Conservation (phyloP, 805 yeast species). For the Sungouiozyma ichnusensis region DNA sequence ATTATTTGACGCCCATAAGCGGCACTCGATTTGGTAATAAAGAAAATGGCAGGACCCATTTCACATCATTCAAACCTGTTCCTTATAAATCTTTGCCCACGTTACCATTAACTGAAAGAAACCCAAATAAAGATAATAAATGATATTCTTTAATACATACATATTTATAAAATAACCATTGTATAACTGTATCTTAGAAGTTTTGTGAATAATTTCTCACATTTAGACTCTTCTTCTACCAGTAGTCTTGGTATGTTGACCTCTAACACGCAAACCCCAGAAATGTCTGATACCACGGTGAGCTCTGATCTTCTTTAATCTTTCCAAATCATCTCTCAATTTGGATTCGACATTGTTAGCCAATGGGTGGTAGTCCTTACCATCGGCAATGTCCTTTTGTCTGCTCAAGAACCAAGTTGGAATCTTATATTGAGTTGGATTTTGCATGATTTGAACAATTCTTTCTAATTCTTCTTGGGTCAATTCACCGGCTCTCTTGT, state of each 20-base stretch:
- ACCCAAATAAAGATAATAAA: neutral
- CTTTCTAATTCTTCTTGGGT: slow-evolving; percentile 99
- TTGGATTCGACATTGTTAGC: slow-evolving; percentile 99
- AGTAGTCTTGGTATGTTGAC: slow-evolving; percentile 99
- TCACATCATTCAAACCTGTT: neutral
- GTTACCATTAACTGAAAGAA: neutral
- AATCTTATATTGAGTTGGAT: slow-evolving; percentile 98
- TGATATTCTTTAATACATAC: neutral
- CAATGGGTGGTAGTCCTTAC: slow-evolving; percentile 97
- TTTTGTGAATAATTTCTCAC: slow-evolving; percentile 1
- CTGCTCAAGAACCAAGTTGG: slow-evolving; percentile 99
- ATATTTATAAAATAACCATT: neutral
- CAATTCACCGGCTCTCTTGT: slow-evolving; percentile 99
- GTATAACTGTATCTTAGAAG: slow-evolving; percentile 1
- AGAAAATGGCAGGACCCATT: neutral
- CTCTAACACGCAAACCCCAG: slow-evolving; percentile 99
- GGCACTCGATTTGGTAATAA: neutral
- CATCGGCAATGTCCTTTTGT: slow-evolving; percentile 96
- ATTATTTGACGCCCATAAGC: neutral
- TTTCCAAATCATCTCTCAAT: slow-evolving; percentile 99
- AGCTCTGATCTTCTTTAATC: slow-evolving; percentile 99
- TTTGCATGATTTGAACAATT: slow-evolving; percentile 98
- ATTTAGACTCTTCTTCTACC: slow-evolving; percentile 68
- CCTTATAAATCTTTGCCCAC: neutral
- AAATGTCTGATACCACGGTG: slow-evolving; percentile 99